Evolutionary conservation across 352 stramenopile genomes (phyloP).

Genomic region (Globisporangium irregulare): DNA sequence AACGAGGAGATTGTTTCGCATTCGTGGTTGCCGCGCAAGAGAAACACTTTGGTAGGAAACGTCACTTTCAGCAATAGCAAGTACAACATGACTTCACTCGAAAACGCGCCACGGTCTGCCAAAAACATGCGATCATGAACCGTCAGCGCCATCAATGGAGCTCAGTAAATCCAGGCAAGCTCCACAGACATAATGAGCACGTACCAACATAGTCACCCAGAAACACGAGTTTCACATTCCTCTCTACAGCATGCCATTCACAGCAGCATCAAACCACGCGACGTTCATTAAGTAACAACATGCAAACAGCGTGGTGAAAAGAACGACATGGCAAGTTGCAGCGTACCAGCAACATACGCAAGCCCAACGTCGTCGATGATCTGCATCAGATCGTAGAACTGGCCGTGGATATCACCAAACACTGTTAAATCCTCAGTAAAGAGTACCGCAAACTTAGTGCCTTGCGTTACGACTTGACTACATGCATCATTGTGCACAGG

Average conservation of each 20-base stretch:
- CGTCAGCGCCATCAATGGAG: background rate
- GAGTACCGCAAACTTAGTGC: background rate
- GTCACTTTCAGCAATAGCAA: constrained; percentile 66
- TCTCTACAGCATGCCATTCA: constrained; percentile 19
- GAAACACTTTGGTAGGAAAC: constrained; percentile 56
- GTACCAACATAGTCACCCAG: constrained; percentile 75
- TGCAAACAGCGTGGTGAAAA: background rate
- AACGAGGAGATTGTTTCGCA: constrained; percentile 86
- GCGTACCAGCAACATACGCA: constrained; percentile 31
- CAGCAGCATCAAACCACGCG: background rate
- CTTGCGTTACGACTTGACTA: background rate
- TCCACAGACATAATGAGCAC: background rate
- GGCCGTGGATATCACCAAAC: constrained; percentile 78
- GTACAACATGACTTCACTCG: constrained; percentile 80
- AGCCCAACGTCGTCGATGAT: constrained; percentile 51
- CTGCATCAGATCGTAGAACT: constrained; percentile 76
- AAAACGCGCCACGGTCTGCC: constrained; percentile 71
- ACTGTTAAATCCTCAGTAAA: constrained; percentile 31
- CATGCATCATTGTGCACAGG: constrained; percentile 5
- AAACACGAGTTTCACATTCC: constrained; percentile 63
- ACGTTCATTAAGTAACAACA: background rate
- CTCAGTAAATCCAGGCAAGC: background rate
- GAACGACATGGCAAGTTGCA: background rate
- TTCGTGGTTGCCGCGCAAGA: constrained; percentile 81
- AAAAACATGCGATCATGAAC: background rate